These are phyloP conservation scores for Neurospora sp. DNA, from an alignment of 495 filamentous ascomycete species.

Conservation along the genomic window DNA sequence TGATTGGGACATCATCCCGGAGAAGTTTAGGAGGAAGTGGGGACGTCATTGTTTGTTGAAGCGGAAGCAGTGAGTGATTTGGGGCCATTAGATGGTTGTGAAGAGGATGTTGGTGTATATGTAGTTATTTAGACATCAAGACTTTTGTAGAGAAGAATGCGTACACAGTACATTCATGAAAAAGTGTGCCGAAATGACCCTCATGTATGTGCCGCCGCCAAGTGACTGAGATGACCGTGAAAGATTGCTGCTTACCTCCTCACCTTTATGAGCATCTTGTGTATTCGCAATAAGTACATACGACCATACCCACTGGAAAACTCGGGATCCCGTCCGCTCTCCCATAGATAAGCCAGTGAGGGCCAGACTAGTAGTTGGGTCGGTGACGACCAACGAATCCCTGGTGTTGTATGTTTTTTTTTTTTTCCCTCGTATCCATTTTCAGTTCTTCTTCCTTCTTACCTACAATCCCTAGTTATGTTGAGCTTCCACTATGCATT, in stretches of 20 bases:
- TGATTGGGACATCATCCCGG: constrained; percentile 57
- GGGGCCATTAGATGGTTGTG: background rate
- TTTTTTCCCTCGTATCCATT: too few species aligned
- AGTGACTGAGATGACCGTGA: background rate
- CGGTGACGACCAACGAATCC: constrained; percentile 25
- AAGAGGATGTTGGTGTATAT: background rate
- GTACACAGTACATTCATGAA: background rate
- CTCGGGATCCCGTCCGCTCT: constrained; percentile 32
- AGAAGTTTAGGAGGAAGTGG: constrained; percentile 61
- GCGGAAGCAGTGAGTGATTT: constrained; percentile 27
- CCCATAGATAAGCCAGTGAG: constrained; percentile 11
- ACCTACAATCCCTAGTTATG: too few species aligned
- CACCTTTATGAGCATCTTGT: background rate
- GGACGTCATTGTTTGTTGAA: constrained; percentile 72
- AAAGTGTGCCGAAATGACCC: background rate
- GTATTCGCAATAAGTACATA: background rate
- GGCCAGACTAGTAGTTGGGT: constrained; percentile 22
- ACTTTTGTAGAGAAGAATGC: background rate
- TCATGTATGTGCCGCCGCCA: background rate
- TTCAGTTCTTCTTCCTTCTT: too few species aligned
- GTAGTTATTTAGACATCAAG: background rate
- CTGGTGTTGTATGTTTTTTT: constrained; percentile 25
- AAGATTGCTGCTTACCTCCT: background rate
- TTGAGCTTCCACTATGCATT: too few species aligned
- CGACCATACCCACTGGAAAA: constrained; percentile 16